Evolutionary conservation across 768 basidiomycete species (phyloP).

Genomic region (Coprinopsis sp.): DNA sequence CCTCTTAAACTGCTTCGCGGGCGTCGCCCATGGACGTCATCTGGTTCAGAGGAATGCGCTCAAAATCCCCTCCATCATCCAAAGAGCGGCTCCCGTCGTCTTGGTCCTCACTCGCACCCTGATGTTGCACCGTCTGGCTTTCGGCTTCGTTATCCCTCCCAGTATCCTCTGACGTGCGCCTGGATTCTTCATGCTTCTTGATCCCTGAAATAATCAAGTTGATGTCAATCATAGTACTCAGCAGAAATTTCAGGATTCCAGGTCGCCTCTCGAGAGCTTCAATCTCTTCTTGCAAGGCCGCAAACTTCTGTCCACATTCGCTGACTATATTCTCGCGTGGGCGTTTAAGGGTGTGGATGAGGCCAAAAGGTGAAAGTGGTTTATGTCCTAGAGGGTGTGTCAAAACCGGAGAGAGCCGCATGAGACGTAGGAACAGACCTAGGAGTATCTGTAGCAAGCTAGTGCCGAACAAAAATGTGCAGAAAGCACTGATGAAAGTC

Average conservation of each 20-base stretch:
- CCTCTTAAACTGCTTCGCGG: no score
- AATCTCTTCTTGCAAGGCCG: neutral
- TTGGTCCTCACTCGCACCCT: no score
- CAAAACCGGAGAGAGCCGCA: neutral
- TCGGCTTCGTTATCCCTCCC: no score
- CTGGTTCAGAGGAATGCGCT: no score
- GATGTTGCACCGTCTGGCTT: no score
- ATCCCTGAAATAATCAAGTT: neutral
- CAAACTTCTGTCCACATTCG: neutral
- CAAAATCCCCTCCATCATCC: no score
- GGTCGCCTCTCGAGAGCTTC: neutral
- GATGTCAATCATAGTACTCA: neutral
- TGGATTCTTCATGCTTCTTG: slow-evolving; percentile 43
- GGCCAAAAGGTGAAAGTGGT: neutral
- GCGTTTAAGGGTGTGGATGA: neutral
- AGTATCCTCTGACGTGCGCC: no score
- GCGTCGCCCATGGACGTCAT: no score
- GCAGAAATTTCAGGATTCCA: neutral
- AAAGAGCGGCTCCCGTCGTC: no score
- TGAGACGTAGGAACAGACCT: neutral
- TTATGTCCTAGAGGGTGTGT: neutral
- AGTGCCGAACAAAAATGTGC: neutral
- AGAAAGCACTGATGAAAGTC: neutral
- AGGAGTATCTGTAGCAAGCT: neutral
- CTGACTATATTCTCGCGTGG: neutral